Conservation (phyloP, 257 asterid genomes). For the Cinchona pubescens region DNA sequence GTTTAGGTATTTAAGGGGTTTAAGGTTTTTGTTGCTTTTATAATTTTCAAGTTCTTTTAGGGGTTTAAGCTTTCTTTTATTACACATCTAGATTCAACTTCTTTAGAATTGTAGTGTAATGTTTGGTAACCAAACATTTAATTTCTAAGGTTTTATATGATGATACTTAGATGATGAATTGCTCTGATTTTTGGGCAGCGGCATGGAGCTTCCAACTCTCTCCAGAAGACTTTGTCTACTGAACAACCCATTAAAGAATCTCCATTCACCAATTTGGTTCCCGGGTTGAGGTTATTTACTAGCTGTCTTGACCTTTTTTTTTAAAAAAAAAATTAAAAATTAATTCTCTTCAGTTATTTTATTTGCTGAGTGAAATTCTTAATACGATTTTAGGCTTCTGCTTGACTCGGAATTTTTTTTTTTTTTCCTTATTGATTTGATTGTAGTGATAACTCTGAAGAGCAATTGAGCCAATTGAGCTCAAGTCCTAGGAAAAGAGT, state of each 20-base stretch:
- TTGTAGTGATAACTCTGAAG: conserved; percentile 52
- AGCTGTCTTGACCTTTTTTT: conserved; percentile 8
- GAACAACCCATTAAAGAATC: conserved; percentile 47
- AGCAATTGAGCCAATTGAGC: conserved; percentile 42
- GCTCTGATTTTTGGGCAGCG: conserved; percentile 42
- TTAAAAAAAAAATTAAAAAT: no score
- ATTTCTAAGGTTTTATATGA: neutral
- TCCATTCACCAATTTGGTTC: conserved; percentile 30
- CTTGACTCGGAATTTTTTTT: neutral
- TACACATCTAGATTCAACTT: neutral
- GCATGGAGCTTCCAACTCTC: conserved; percentile 42
- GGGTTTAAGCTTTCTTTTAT: neutral
- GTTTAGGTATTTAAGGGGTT: neutral
- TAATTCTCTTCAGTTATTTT: neutral
- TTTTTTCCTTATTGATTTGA: conserved; percentile 11
- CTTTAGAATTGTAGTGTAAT: neutral
- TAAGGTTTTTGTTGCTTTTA: neutral
- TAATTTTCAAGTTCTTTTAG: neutral
- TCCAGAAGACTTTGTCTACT: conserved; percentile 24
- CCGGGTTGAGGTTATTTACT: conserved; percentile 49
- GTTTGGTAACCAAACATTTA: neutral
- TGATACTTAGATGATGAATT: neutral
- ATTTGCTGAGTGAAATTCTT: neutral
- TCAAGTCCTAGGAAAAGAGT: conserved; percentile 65
- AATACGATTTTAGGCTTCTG: neutral